These are phyloP conservation scores for Saturnispora gosingensis DNA, from an alignment of 805 yeast species.

Conservation along the genomic window DNA sequence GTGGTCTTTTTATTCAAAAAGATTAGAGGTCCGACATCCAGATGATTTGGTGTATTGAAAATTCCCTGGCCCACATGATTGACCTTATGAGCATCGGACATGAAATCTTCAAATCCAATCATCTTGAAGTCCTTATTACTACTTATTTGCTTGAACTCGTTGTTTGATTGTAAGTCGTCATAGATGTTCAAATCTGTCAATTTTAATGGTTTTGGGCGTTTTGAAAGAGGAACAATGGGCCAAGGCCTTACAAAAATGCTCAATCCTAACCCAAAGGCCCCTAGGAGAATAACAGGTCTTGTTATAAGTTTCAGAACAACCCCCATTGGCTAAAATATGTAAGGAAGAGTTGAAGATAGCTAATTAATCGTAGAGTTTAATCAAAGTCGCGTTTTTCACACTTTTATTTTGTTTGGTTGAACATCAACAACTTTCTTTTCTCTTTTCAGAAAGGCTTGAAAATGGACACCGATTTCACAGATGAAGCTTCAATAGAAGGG, in stretches of 20 bases:
- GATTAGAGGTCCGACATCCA: conserved; percentile 70
- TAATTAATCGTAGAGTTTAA: neutral
- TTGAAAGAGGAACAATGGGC: conserved; percentile 18
- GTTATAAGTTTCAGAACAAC: conserved; percentile 1
- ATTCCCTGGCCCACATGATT: conserved; percentile 69
- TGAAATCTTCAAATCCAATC: conserved; percentile 32
- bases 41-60: conserved; percentile 53
- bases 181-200: conserved; percentile 6
- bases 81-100: conserved; percentile 50
- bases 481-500: neutral
- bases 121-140: conserved; percentile 20
- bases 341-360: neutral
- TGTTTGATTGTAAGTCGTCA: neutral
- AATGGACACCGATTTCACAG: neutral
- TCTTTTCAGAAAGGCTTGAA: neutral
- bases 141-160: neutral
- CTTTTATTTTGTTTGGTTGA: neutral
- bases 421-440: neutral
- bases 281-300: conserved; percentile 10
- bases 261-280: conserved; percentile 24
- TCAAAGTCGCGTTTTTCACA: neutral
- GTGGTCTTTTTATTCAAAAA: conserved; percentile 43
- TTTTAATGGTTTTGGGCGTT: conserved; percentile 8
- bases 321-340: neutral
- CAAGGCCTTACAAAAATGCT: conserved; percentile 25